phyloP scores from a whole-genome alignment of 2,329 filamentous ascomycete species.

The Ambrosiella beaveri region DNA sequence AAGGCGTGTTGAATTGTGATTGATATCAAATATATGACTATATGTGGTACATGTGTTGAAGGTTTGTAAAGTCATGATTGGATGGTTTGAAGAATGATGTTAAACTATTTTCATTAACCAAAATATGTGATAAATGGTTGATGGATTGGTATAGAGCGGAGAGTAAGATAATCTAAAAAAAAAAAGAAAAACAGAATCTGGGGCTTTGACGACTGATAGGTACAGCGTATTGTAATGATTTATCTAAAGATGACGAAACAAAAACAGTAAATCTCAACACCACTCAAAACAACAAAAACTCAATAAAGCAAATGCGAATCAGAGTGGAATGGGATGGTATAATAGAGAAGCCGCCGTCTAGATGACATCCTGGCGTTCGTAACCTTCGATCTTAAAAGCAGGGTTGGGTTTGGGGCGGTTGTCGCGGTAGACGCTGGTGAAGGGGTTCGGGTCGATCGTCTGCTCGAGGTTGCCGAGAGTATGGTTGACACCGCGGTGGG shows the following conservation, averaged over 20 bases:
- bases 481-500: constrained; percentile 89
- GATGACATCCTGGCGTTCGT: constrained; percentile 71
- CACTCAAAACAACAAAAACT: neutral
- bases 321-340: constrained; percentile 7
- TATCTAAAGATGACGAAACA: neutral
- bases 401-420: constrained; percentile 47
- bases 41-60: too few species aligned
- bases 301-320: neutral
- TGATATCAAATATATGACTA: too few species aligned
- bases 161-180: too few species aligned
- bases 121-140: too few species aligned
- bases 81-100: too few species aligned
- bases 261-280: neutral
- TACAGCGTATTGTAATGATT: too few species aligned
- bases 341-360: constrained; percentile 16
- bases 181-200: too few species aligned
- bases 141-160: too few species aligned
- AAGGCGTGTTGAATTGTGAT: too few species aligned
- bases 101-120: too few species aligned
- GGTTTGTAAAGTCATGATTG: too few species aligned
- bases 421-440: constrained; percentile 67
- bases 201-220: too few species aligned
- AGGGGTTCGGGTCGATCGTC: constrained; percentile 79
- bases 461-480: constrained; percentile 80
- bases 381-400: constrained; percentile 50